Percentiles rank a stretch among this genome's conserved stretches.
phyloP scores from a whole-genome alignment of 257 asterid species.

The Solanum bulbocastanum region DNA sequence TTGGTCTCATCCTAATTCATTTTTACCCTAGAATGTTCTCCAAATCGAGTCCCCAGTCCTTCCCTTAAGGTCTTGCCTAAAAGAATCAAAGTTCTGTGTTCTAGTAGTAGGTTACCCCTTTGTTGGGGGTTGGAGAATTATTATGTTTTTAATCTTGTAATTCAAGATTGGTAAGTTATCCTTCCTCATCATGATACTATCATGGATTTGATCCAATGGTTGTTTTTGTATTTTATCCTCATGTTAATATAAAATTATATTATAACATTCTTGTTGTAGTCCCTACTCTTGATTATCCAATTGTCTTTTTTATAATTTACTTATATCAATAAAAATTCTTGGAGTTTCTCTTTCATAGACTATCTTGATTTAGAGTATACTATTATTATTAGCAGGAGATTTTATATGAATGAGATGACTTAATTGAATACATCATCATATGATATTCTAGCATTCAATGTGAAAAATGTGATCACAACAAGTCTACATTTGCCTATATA shows the following conservation, averaged over 20 bases:
- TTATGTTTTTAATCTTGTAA: too few species aligned
- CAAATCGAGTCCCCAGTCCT: constrained; percentile 22
- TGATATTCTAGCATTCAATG: constrained; percentile 17
- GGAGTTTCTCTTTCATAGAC: constrained; percentile 2
- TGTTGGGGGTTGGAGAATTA: too few species aligned
- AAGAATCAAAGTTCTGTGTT: too few species aligned
- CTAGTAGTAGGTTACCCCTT: too few species aligned
- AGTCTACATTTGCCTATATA: constrained; percentile 6
- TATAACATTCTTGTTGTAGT: constrained; percentile 21
- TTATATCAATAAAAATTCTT: constrained; percentile 7
- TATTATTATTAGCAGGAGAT: neutral
- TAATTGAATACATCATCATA: constrained; percentile 19
- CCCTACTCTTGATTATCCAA: neutral
- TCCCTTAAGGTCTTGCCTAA: too few species aligned
- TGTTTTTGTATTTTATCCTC: constrained; percentile 8
- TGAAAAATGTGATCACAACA: neutral
- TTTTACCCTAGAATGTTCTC: neutral
- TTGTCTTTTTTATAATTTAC: constrained; percentile 19
- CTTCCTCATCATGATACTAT: constrained; percentile 7
- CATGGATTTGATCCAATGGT: constrained; percentile 11
- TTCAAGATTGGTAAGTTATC: constrained; percentile 2
- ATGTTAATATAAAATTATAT: neutral
- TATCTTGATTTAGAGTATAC: constrained; percentile 1
- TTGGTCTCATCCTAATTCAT: too few species aligned
- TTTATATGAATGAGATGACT: constrained; percentile 27